Evolutionary conservation across 2,329 filamentous ascomycete species (phyloP).

Genomic region (Sordariomycetes sp.): DNA sequence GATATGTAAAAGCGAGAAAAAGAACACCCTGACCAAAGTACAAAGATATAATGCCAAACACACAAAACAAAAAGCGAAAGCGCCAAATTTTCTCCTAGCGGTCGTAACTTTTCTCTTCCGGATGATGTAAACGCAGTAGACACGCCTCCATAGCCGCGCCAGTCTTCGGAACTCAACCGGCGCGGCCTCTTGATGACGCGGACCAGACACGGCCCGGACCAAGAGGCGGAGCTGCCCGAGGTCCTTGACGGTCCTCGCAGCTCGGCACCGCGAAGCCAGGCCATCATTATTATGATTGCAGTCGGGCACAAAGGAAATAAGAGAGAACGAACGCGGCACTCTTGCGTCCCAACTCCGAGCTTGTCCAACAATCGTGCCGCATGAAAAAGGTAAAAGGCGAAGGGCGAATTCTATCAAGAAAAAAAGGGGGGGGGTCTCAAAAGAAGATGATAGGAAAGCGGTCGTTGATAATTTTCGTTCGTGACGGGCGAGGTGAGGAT

Average conservation of each 20-base stretch:
- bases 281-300: not conserved
- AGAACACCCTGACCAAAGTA: conserved; percentile 4
- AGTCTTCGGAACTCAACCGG: not conserved
- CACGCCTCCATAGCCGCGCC: not conserved
- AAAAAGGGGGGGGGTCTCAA: not conserved
- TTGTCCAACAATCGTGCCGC: conserved; percentile 3
- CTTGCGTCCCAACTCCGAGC: conserved; percentile 3
- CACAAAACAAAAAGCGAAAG: not conserved
- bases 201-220: not conserved
- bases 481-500: not conserved
- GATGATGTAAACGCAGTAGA: not conserved
- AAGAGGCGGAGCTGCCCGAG: not conserved
- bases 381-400: not conserved
- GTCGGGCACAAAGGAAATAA: conserved; percentile 2
- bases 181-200: not conserved
- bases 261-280: not conserved
- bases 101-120: not conserved
- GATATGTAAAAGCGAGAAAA: not conserved
- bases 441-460: conserved; percentile 1
- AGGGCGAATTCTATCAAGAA: conserved; percentile 1
- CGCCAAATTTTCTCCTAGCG: not conserved
- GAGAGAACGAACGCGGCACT: conserved; percentile 3
- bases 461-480: not conserved
- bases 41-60: not conserved
- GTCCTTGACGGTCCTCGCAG: not conserved